Conservation (phyloP, 202 grass and related monocot species). For the Setaria italica region DNA sequence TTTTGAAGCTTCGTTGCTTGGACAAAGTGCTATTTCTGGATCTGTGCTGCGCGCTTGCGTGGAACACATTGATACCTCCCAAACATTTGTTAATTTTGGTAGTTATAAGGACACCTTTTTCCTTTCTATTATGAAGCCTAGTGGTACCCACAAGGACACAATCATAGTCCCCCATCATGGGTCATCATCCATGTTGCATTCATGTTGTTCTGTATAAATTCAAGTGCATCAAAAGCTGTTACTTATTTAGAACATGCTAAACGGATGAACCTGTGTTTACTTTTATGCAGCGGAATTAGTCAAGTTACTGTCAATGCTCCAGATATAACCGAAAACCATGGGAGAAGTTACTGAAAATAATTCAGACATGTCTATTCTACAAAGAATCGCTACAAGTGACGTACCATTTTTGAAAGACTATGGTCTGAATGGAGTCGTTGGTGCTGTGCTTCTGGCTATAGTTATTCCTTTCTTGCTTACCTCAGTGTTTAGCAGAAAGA, state of each 20-base stretch:
- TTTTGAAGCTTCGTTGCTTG: conserved; percentile 1
- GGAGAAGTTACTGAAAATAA: conserved; percentile 26
- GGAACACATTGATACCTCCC: background rate
- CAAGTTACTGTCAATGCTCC: background rate
- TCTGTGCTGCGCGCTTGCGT: background rate
- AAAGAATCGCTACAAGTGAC: conserved; percentile 47
- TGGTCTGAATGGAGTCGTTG: conserved; percentile 53
- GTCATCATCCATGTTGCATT: background rate
- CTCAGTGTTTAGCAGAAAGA: conserved; percentile 54
- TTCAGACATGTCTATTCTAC: conserved; percentile 43
- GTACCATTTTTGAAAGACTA: conserved; percentile 63
- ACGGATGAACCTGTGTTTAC: background rate
- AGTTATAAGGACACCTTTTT: background rate
- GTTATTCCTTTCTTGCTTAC: conserved; percentile 53
- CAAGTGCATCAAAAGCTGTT: background rate
- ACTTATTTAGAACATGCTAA: conserved; percentile 5
- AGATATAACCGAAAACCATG: conserved; percentile 50
- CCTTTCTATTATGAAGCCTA: background rate
- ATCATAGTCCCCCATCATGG: background rate
- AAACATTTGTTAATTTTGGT: background rate
- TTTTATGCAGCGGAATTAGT: conserved; percentile 29
- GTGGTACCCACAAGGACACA: background rate
- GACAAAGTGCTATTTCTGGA: background rate
- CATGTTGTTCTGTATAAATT: background rate
- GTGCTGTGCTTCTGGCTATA: conserved; percentile 55